phyloP scores from a whole-genome alignment of 352 stramenopile species.

The Thalassiosira hispida region DNA sequence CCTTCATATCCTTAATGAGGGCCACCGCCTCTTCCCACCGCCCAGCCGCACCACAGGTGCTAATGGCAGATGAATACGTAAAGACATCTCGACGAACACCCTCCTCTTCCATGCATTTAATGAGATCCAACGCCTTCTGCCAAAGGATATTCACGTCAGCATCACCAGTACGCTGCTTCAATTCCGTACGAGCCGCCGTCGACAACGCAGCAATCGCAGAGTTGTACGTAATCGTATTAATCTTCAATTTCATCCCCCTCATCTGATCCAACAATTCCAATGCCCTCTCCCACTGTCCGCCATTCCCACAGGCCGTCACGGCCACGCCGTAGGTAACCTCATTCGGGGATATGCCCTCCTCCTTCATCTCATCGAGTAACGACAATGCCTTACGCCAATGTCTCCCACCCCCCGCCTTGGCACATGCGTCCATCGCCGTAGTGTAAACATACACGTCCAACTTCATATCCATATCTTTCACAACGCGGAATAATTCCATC shows the following conservation, averaged over 20 bases:
- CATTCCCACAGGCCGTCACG: conserved; percentile 78
- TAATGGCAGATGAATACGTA: conserved; percentile 77
- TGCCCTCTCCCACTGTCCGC: conserved; percentile 72
- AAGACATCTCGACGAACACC: conserved; percentile 74
- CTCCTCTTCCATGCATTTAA: conserved; percentile 74
- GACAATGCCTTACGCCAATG: conserved; percentile 66
- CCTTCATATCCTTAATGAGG: conserved; percentile 75
- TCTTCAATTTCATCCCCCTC: conserved; percentile 61
- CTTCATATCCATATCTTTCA: conserved; percentile 65
- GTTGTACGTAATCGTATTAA: conserved; percentile 84
- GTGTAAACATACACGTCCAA: conserved; percentile 79
- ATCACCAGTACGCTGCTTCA: conserved; percentile 15
- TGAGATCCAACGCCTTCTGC: conserved; percentile 61
- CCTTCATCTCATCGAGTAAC: conserved; percentile 78
- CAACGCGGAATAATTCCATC: conserved; percentile 66
- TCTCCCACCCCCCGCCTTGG: conserved; percentile 66
- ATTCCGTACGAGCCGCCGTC: conserved; percentile 57
- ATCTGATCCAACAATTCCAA: conserved; percentile 76
- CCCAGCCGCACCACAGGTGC: conserved; percentile 70
- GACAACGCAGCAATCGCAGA: conserved; percentile 73
- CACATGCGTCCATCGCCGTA: conserved; percentile 80
- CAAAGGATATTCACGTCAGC: conserved; percentile 50
- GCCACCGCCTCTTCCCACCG: conserved; percentile 75
- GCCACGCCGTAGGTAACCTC: conserved; percentile 77
- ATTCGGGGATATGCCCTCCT: conserved; percentile 65